A percentile compares a stretch with the other conserved stretches of the same genome.
Conservation (phyloP, 1,284 basidiomycete genomes). For the Hemileia vastatrix region DNA sequence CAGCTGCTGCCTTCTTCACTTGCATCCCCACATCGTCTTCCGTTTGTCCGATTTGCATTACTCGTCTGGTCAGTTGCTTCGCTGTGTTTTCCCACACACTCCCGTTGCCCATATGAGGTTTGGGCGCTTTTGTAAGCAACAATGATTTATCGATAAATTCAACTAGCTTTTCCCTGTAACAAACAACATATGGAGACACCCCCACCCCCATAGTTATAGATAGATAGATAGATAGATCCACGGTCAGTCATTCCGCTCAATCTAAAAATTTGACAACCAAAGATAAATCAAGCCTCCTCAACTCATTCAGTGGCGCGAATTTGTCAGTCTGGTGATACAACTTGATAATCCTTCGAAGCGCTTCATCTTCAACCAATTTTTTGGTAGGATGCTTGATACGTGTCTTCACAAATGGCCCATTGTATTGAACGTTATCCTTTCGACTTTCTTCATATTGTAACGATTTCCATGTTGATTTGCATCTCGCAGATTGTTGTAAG, state of each 20-base stretch:
- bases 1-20: conserved; percentile 5
- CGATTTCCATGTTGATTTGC: too few relatives aligned
- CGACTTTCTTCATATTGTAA: too few relatives aligned
- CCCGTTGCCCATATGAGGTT: not conserved
- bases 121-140: conserved; percentile 11
- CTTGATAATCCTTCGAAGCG: conserved; percentile 16
- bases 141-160: conserved; percentile 21
- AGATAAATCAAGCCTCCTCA: conserved; percentile 1
- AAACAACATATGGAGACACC: not conserved
- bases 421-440: too few relatives aligned
- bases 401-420: not conserved
- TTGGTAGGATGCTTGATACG: not conserved
- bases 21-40: conserved; percentile 5
- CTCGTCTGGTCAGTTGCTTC: conserved; percentile 7
- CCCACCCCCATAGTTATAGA: not conserved
- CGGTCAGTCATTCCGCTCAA: not conserved
- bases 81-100: not conserved
- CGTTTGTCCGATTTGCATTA: conserved; percentile 8
- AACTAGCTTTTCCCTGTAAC: conserved; percentile 10
- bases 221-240: not conserved
- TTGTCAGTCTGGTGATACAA: conserved; percentile 17
- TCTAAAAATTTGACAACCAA: not conserved
- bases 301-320: conserved; percentile 10
- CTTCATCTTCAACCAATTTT: not conserved
- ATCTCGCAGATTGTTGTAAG: too few relatives aligned